Evolutionary conservation across 2,329 filamentous ascomycete species (phyloP), one percentile per base, ranked within the genome.

Genomic region (Xylaria arbuscula): DNA sequence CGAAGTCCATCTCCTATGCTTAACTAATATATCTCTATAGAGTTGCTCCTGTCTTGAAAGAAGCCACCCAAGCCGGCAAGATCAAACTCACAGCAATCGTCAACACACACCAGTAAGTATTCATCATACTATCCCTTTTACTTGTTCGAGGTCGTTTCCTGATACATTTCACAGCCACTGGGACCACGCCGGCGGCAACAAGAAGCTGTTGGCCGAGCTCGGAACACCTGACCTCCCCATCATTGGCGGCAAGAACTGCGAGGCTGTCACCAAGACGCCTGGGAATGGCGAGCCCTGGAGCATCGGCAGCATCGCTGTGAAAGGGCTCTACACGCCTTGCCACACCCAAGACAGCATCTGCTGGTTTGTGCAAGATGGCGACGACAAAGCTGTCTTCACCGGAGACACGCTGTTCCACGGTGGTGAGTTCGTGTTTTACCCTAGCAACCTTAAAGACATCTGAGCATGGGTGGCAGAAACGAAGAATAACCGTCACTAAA

Each of bases 271-370:
- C 28, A 85, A 85, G 74, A 97, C 92, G 0, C 95, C 95, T 0
- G 81, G 83, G 2, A 88, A 98, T 78, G 89, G 90, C 47, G 89
- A 93, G 72, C 88, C 85, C 2, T 97, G 98, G 84, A 91, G 88
- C 71, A 89, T 99, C 70, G 96, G 96, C 64, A 86, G 87, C 73
- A 96, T 99, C 79, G 86, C 87, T 15, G 91, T 98, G 66, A 95
- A 88, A 78, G 92, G 93, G 28, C 84, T 98, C n/a, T 92, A 98
- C 81, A 99, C 96, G 13, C 96, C 96, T 1, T 99, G 96, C 80
- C 96, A 99, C 80, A 99, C 96, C 1, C 94, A 98, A 83, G 96
- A 99, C 83, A 98, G 94, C 80, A 97, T 99, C 78, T 99, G 96
- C 85, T 99, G 90, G 84, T 93, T 90, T 74, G 90, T 96, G 84